These are phyloP conservation scores for Teratosphaeria nubilosa DNA, from an alignment of 2,329 filamentous ascomycete species.

Conservation along the genomic window DNA sequence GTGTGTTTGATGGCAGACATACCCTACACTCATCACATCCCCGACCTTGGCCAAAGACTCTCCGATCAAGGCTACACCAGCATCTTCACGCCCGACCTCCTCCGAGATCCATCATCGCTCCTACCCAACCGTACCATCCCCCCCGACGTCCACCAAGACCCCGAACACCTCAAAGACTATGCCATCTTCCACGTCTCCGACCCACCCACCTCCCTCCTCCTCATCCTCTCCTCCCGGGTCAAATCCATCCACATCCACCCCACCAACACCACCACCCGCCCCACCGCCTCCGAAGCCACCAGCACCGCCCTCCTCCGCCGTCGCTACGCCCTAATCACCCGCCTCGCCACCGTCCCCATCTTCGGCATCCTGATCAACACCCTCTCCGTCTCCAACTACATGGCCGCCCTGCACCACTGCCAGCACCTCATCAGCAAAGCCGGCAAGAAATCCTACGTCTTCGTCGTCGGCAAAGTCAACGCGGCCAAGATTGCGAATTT, in stretches of 20 bases:
- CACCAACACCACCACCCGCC: slow-evolving; percentile 41
- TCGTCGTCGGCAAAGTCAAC: slow-evolving; percentile 94
- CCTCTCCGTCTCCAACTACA: slow-evolving; percentile 81
- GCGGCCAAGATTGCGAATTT: slow-evolving; percentile 95
- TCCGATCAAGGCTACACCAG: slow-evolving; percentile 55
- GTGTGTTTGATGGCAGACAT: slow-evolving; percentile 82
- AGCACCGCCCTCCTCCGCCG: slow-evolving; percentile 59
- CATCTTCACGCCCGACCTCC: slow-evolving; percentile 58
- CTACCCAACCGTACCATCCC: slow-evolving; percentile 77
- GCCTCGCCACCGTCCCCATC: slow-evolving; percentile 67
- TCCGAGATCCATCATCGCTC: slow-evolving; percentile 66
- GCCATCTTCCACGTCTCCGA: slow-evolving; percentile 77
- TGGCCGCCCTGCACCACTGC: slow-evolving; percentile 66
- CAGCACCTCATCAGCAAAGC: slow-evolving; percentile 62
- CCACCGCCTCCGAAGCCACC: slow-evolving; percentile 34
- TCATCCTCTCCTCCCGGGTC: slow-evolving; percentile 78
- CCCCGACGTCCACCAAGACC: slow-evolving; percentile 33
- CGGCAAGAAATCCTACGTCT: slow-evolving; percentile 90
- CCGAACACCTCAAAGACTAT: slow-evolving; percentile 51
- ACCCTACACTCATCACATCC: slow-evolving; percentile 69
- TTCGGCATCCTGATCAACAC: slow-evolving; percentile 96
- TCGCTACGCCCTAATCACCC: slow-evolving; percentile 77
- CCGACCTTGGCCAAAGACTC: slow-evolving; percentile 46
- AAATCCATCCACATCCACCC: slow-evolving; percentile 63
- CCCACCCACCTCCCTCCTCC: slow-evolving; percentile 69